Base-by-base conservation (phyloP, 805 yeast species). In the Suhomyces emberorum region DNA sequence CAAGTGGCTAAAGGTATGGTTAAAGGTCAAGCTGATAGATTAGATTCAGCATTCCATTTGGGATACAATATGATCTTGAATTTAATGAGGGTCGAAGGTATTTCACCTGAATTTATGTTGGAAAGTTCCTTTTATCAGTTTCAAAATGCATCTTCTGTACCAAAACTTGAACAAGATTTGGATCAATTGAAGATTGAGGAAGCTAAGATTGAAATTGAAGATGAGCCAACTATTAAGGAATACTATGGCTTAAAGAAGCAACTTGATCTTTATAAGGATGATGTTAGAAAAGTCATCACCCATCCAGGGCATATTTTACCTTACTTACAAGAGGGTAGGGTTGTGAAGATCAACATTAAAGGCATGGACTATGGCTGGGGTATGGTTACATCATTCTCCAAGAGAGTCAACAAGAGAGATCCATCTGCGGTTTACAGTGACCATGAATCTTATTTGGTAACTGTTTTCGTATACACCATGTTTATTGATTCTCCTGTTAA, bases 1-100 rank as follows among this genome's bases (percentile, higher is more conserved):
- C 95, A 89, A 52, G 96, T 93, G 28, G 98, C 98, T 15, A 93
- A 93, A 58, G 97, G 98, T 1, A 93, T 93, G 99, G 98, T 93
- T 15, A 91, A 91, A 61, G 99, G 99, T 56, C 96, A 88, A 55
- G 97, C 98, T 21, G 99, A 93, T 64, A 74, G 98, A 49, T 74
- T 93, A 40, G 98, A 93, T 55, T 91, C 98, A 15, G 98, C 98
- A 0, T 93, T 93, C 75, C 98, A 93, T 58, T 69, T 93, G 43
- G 97, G 98, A 16, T 93, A 93, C 63, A 93, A 93, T 59, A 93
- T 93, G 99, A 87, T 89, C 52, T 74, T 93, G 61, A 93, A 93
- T 59, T 72, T 93, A 59, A 79, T 93, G 83, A 79, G 98, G 56
- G 98, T 93, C 11, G 98, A 93, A 64, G 98, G 98, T 41, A 87